These are phyloP conservation scores for Rheum nobile DNA, from an alignment of 148 eudicot species.

Conservation along the genomic window DNA sequence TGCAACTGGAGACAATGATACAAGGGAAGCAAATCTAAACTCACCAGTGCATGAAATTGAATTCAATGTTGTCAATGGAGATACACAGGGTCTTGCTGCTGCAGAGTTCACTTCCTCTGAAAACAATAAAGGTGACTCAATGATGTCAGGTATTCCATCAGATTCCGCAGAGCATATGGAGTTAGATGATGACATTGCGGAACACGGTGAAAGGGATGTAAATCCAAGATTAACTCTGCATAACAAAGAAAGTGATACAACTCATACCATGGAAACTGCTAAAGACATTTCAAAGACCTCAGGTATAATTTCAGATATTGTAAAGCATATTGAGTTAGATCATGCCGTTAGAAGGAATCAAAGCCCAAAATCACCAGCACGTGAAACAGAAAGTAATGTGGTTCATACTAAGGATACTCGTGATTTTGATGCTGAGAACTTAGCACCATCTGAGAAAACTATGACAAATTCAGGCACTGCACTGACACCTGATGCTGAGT, in stretches of 20 bases:
- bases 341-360: not conserved
- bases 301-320: not conserved
- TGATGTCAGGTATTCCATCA: not conserved
- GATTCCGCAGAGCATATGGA: not conserved
- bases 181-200: not conserved
- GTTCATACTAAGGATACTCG: not conserved
- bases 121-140: not conserved
- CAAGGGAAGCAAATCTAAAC: not conserved
- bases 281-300: not conserved
- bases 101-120: constrained; percentile 3
- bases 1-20: not conserved
- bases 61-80: not conserved
- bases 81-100: not conserved
- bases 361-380: not conserved
- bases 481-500: not conserved
- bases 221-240: not conserved
- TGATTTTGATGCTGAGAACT: not conserved
- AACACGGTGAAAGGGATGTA: not conserved
- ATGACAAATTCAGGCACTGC: not conserved
- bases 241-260: not conserved
- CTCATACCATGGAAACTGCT: not conserved
- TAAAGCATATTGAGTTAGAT: not conserved
- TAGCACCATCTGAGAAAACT: not conserved
- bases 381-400: not conserved
- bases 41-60: not conserved